A percentile compares a stretch with the other conserved stretches of the same genome.
These are phyloP conservation scores for Schizophyllum amplum DNA, from an alignment of 1,284 basidiomycete genomes.

Conservation along the genomic window DNA sequence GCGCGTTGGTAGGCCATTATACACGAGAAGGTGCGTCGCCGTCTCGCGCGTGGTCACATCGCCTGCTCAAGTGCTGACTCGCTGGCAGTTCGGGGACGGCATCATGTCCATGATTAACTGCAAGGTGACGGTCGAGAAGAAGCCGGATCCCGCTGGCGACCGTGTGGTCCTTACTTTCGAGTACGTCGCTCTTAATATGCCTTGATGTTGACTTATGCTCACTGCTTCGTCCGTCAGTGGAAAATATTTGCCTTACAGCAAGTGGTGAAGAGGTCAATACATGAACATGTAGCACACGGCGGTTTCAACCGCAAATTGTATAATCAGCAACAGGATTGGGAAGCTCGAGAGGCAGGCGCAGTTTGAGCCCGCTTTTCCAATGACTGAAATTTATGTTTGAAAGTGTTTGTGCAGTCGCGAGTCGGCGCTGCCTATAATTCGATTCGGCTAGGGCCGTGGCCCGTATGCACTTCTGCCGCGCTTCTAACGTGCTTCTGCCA, in stretches of 20 bases:
- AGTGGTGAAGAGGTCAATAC: constrained; percentile 36
- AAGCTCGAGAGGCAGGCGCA: too few relatives aligned
- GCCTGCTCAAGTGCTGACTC: constrained; percentile 1
- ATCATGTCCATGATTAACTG: constrained; percentile 92
- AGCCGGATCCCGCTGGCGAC: constrained; percentile 76
- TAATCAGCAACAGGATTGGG: too few relatives aligned
- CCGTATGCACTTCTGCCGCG: too few relatives aligned
- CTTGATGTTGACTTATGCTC: constrained; percentile 5
- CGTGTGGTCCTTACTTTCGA: constrained; percentile 79
- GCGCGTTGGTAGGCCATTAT: constrained; percentile 55
- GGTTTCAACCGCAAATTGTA: too few relatives aligned
- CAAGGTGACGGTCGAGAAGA: constrained; percentile 63
- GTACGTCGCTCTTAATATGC: constrained; percentile 34
- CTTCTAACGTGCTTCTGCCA: too few relatives aligned
- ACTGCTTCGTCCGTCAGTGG: constrained; percentile 33
- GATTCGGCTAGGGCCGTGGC: too few relatives aligned
- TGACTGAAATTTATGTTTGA: too few relatives aligned
- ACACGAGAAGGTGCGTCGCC: constrained; percentile 63
- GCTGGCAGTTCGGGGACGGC: constrained; percentile 72
- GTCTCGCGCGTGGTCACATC: background rate
- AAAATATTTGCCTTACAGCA: constrained; percentile 67
- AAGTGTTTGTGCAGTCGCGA: too few relatives aligned
- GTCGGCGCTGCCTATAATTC: too few relatives aligned
- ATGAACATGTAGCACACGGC: background rate
- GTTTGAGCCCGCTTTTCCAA: too few relatives aligned